Conservation (phyloP, 1,284 basidiomycete genomes). For the Tylopilus sp. region DNA sequence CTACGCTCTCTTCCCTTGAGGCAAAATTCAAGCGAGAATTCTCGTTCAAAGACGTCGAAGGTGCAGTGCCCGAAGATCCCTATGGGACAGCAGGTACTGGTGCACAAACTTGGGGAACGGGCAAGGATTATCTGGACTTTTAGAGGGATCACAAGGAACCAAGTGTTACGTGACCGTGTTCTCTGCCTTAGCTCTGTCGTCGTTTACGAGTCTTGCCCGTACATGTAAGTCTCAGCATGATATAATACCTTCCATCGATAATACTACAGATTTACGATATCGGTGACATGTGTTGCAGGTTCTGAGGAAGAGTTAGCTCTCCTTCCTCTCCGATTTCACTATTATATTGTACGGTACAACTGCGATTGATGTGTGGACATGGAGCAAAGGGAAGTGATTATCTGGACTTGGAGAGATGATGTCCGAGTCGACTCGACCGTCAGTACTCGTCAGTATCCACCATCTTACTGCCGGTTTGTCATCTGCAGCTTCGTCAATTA, state of each 20-base stretch:
- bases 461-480: no score
- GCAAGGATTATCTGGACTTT: constrained; percentile 78
- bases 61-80: constrained; percentile 64
- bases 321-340: no score
- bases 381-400: no score
- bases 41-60: constrained; percentile 75
- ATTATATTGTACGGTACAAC: no score
- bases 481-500: no score
- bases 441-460: no score
- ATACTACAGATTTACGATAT: background rate
- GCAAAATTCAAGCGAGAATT: constrained; percentile 84
- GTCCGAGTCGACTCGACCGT: no score
- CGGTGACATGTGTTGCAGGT: no score
- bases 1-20: constrained; percentile 75
- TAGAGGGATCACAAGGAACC: constrained; percentile 39
- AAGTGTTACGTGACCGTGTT: background rate
- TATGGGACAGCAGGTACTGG: constrained; percentile 60
- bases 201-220: background rate
- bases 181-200: background rate
- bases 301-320: no score
- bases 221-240: constrained; percentile 17
- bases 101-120: constrained; percentile 54
- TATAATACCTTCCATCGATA: background rate
- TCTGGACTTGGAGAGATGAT: no score
- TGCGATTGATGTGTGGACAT: no score